Percentiles rank a stretch among this genome's conserved stretches.
Evolutionary conservation across 441 rosid species (phyloP).

Genomic region (Eugenia klotzschiana): DNA sequence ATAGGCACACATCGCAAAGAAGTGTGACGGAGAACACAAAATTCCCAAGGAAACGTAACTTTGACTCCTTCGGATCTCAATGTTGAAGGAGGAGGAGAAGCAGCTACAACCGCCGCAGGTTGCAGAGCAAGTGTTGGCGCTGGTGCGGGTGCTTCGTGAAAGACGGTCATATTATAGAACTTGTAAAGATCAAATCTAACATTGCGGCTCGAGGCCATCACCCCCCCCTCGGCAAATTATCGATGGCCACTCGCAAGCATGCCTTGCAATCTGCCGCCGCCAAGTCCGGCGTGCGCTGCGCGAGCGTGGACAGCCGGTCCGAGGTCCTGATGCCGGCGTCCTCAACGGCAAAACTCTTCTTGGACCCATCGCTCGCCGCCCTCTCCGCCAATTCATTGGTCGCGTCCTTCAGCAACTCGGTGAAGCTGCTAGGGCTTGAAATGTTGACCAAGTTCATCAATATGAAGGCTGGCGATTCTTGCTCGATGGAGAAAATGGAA

Average conservation of each 20-base stretch:
- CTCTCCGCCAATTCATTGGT: not conserved
- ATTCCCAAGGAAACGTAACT: not conserved
- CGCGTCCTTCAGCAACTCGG: too few relatives aligned
- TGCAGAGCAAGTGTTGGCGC: not conserved
- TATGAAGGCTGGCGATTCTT: not conserved
- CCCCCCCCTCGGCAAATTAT: not conserved
- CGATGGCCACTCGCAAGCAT: conserved; percentile 15
- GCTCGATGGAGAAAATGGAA: not conserved
- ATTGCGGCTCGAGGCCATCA: conserved; percentile 19
- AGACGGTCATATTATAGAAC: not conserved
- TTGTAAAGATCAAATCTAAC: conserved; percentile 1
- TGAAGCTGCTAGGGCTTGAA: not conserved
- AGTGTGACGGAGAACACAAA: not conserved
- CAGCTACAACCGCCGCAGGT: not conserved
- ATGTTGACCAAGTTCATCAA: not conserved
- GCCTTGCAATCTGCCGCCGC: not conserved
- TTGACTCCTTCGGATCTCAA: not conserved
- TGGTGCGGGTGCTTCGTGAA: not conserved
- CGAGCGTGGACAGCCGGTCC: not conserved
- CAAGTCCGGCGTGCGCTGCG: not conserved
- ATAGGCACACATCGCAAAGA: not conserved
- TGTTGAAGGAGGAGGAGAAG: not conserved
- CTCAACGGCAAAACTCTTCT: not conserved
- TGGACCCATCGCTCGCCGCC: not conserved
- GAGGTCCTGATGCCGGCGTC: not conserved